Evolutionary conservation across 2,329 filamentous ascomycete species (phyloP).

Genomic region (Mollisiaceae sp.): DNA sequence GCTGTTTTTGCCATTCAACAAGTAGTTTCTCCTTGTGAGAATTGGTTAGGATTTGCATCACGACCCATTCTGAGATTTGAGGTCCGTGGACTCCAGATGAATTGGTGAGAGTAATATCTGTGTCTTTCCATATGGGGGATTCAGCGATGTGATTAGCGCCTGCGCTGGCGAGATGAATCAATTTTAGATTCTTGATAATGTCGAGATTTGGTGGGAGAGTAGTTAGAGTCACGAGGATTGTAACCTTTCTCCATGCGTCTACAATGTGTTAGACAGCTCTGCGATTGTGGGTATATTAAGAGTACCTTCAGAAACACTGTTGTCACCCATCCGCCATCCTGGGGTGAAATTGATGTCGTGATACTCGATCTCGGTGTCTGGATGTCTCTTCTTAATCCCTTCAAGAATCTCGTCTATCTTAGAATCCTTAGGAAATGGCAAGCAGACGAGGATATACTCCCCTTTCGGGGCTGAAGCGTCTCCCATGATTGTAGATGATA

Average conservation of each 20-base stretch:
- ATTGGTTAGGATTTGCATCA: conserved; percentile 64
- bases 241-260: conserved; percentile 40
- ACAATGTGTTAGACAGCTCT: conserved; percentile 5
- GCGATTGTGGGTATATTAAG: not conserved
- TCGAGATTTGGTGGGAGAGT: conserved; percentile 37
- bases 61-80: conserved; percentile 70
- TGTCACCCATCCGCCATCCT: conserved; percentile 17
- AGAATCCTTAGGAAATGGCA: conserved; percentile 49
- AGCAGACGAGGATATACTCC: conserved; percentile 49
- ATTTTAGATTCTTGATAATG: conserved; percentile 42
- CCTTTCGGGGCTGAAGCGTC: conserved; percentile 45
- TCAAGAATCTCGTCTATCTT: conserved; percentile 42
- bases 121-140: conserved; percentile 42
- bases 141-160: conserved; percentile 42
- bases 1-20: conserved; percentile 62
- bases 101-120: conserved; percentile 44
- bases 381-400: conserved; percentile 49
- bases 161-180: conserved; percentile 44
- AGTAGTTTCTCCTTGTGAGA: conserved; percentile 58
- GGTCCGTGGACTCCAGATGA: conserved; percentile 50
- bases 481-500: conserved; percentile 47
- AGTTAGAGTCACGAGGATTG: conserved; percentile 43
- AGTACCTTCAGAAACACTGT: conserved; percentile 32
- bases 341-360: conserved; percentile 39
- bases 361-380: conserved; percentile 51